phyloP scores from a whole-genome alignment of 495 filamentous ascomycete genomes.

The Copromyces sp. region DNA sequence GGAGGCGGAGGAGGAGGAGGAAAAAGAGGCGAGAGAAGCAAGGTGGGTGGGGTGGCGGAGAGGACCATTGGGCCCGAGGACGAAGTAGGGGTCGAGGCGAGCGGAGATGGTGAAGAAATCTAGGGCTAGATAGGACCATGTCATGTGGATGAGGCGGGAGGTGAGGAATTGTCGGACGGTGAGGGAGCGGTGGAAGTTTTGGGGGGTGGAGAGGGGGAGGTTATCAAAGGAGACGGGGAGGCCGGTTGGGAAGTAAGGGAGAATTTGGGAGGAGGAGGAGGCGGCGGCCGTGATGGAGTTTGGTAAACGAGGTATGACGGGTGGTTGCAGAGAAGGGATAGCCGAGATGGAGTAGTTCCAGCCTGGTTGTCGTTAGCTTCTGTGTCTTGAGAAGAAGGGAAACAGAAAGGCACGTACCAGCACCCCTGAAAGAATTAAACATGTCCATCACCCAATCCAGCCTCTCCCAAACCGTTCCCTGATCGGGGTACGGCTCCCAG shows the following conservation, averaged over 20 bases:
- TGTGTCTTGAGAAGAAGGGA: background rate
- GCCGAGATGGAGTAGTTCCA: conserved; percentile 65
- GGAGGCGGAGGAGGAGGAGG: no score
- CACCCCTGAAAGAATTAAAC: conserved; percentile 56
- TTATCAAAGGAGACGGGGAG: background rate
- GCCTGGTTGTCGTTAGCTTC: conserved; percentile 26
- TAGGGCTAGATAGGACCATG: conserved; percentile 49
- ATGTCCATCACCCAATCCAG: conserved; percentile 65
- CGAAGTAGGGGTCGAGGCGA: conserved; percentile 70
- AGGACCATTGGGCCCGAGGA: conserved; percentile 26
- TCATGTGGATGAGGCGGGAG: conserved; percentile 34
- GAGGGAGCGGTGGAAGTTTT: conserved; percentile 25
- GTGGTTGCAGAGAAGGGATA: conserved; percentile 43
- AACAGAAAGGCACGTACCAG: conserved; percentile 23
- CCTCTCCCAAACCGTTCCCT: conserved; percentile 44
- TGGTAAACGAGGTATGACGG: conserved; percentile 6
- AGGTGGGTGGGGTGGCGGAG: conserved; percentile 22
- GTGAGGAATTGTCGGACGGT: conserved; percentile 38
- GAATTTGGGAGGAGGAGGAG: background rate
- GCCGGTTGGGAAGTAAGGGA: background rate
- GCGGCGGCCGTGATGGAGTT: background rate
- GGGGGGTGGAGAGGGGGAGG: conserved; percentile 12
- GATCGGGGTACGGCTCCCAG: conserved; percentile 66
- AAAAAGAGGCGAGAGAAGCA: conserved; percentile 22
- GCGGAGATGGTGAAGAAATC: conserved; percentile 57